A percentile compares a stretch with the other conserved stretches of the same genome.
phyloP scores from a whole-genome alignment of 2,329 filamentous ascomycete species.

The Xylariomycetidae sp. region DNA sequence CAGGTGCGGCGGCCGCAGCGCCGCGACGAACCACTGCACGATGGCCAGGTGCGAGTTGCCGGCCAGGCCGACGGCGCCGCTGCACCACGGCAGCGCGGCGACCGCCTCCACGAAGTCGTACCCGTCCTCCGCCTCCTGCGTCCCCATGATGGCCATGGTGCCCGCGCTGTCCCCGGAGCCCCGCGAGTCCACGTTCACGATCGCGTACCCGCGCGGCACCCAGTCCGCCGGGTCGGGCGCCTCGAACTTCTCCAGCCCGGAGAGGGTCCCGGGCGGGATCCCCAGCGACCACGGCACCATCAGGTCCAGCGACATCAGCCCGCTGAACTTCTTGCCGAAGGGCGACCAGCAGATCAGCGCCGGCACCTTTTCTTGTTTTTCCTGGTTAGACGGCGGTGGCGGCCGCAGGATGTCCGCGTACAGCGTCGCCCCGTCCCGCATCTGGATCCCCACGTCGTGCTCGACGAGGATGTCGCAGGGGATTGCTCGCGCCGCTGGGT shows the following conservation, averaged over 20 bases:
- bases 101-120: conserved; percentile 21
- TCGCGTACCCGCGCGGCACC: conserved; percentile 17
- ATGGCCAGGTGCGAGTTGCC: conserved; percentile 22
- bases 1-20: conserved; percentile 10
- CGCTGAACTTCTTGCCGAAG: conserved; percentile 1
- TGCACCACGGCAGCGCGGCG: conserved; percentile 18
- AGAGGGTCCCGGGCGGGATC: not conserved
- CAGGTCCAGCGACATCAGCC: not conserved
- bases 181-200: conserved; percentile 19
- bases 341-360: not conserved
- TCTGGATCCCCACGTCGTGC: not conserved
- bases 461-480: conserved; percentile 1
- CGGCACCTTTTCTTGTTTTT: not conserved
- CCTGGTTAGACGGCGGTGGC: not conserved
- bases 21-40: conserved; percentile 19
- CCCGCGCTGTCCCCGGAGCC: conserved; percentile 17
- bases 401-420: not conserved
- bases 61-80: conserved; percentile 14
- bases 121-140: conserved; percentile 19
- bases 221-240: conserved; percentile 19
- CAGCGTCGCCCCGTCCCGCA: not conserved
- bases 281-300: not conserved
- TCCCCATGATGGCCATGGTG: conserved; percentile 12
- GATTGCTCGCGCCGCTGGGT: not conserved
- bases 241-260: conserved; percentile 1